Base-by-base conservation (phyloP, 768 basidiomycete species). In the Xerocomus potaroensis region DNA sequence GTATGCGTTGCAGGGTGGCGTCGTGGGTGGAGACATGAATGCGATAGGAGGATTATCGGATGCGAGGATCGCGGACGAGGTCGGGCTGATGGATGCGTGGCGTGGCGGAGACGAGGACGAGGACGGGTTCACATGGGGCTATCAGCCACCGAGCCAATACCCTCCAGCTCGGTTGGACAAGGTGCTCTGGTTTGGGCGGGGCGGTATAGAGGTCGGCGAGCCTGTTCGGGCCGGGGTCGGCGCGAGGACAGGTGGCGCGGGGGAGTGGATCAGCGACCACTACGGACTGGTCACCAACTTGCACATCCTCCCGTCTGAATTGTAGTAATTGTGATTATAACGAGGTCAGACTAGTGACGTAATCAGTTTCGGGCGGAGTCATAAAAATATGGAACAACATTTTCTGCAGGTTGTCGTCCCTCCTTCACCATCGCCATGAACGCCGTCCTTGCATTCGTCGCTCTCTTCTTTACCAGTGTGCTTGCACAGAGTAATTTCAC, bases 1-100 rank as follows among this genome's bases (percentile, higher is more conserved):
- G 48, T 63, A 68, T 9, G 59, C 53, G 1, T 60, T 83, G 14
- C 63, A 72, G 21, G 83, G 80, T 2, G 87, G 84, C 0, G 53
- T 89, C 3, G 73, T 87, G 30, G 75, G 73, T 1, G 87, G 87
- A 1, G 85, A 87, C 56, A 85, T 88, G 82, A 87, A 87, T 51
- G 73, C 80, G 38, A 79, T 87, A 43, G 66, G n/a, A n/a, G n/a
- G 66, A 3, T 57, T 65, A 2, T 63, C 64, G 14, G 84, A 87
- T 41, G 48, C 46, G 43, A 51, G 47, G 30, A 62, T 81, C 24
- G 71, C 74, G 11, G 63, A 56, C 27, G 64, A 71, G 3, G 65
- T 74, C 1, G 78, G 78, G 21, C 61, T 90, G 56, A 43, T 45
- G 35, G 87, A 90, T 56, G 79, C 83, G 32, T 87, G 82, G 78